Conservation (phyloP, 2,329 filamentous ascomycete species). For the Ceratocystis alfenasii region DNA sequence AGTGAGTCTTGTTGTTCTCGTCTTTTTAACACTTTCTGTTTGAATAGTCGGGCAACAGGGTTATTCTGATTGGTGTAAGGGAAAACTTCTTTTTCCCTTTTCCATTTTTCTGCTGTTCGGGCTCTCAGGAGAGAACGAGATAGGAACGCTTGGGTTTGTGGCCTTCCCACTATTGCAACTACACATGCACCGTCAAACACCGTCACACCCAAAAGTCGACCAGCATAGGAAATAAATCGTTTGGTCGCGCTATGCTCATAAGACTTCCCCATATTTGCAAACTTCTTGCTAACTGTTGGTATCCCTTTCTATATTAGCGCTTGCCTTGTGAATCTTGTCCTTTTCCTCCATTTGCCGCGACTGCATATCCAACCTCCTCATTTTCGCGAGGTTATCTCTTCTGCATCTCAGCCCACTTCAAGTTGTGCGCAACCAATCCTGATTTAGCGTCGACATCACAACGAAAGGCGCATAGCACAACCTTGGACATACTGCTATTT, state of each 20-base stretch:
- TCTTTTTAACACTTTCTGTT: background rate
- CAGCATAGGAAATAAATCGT: no score
- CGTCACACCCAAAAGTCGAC: background rate
- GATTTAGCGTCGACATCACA: background rate
- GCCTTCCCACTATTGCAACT: background rate
- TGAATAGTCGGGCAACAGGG: background rate
- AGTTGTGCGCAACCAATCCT: background rate
- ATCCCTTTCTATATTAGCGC: background rate
- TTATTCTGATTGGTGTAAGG: background rate
- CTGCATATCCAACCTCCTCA: conserved; percentile 8
- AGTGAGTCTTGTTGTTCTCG: background rate
- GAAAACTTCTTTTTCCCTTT: background rate
- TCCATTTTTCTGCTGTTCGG: background rate
- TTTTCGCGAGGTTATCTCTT: background rate
- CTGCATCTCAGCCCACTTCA: conserved; percentile 6
- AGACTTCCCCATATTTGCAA: no score
- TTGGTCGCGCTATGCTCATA: no score
- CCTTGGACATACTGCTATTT: background rate
- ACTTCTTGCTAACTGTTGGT: background rate
- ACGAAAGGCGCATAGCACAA: background rate
- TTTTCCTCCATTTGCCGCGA: conserved; percentile 1
- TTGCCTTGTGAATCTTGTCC: background rate
- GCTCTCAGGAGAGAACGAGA: background rate
- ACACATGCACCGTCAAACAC: background rate
- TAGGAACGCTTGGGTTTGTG: conserved; percentile 1